Percentiles rank a stretch among this genome's conserved stretches.
These are phyloP conservation scores for Diaporthe ilicicola DNA, from an alignment of 2,329 filamentous ascomycete species.

Conservation along the genomic window DNA sequence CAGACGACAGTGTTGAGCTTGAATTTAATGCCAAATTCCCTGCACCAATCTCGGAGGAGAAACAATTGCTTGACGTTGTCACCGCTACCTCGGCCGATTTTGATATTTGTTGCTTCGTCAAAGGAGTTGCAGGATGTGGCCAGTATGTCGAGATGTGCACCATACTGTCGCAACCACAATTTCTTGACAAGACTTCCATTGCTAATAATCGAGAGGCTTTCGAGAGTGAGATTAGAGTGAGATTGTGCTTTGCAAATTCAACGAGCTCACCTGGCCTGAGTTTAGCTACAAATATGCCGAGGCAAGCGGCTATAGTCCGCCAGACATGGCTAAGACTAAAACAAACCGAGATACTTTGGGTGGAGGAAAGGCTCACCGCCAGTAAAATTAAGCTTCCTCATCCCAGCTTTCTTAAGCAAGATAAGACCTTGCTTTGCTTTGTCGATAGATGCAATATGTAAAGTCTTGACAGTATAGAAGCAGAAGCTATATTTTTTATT, in stretches of 20 bases:
- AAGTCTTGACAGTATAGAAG: constrained; percentile 63
- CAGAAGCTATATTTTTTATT: constrained; percentile 57
- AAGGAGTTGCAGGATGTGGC: constrained; percentile 66
- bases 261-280: constrained; percentile 43
- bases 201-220: constrained; percentile 62
- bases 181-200: constrained; percentile 59
- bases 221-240: constrained; percentile 55
- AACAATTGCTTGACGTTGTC: constrained; percentile 55
- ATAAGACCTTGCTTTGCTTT: constrained; percentile 54
- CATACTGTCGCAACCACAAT: constrained; percentile 52
- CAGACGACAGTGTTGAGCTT: constrained; percentile 66
- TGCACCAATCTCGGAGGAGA: constrained; percentile 54
- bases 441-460: constrained; percentile 49
- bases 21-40: constrained; percentile 57
- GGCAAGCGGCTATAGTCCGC: background rate
- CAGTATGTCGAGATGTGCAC: constrained; percentile 59
- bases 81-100: constrained; percentile 59
- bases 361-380: constrained; percentile 50
- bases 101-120: constrained; percentile 56
- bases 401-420: constrained; percentile 54
- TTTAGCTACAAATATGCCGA: background rate
- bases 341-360: constrained; percentile 41
- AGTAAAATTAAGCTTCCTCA: constrained; percentile 33
- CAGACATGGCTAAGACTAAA: background rate
- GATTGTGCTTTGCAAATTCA: constrained; percentile 56